Conservation (phyloP, 495 filamentous ascomycete species). For the Paragyromitra xinjiangensis region DNA sequence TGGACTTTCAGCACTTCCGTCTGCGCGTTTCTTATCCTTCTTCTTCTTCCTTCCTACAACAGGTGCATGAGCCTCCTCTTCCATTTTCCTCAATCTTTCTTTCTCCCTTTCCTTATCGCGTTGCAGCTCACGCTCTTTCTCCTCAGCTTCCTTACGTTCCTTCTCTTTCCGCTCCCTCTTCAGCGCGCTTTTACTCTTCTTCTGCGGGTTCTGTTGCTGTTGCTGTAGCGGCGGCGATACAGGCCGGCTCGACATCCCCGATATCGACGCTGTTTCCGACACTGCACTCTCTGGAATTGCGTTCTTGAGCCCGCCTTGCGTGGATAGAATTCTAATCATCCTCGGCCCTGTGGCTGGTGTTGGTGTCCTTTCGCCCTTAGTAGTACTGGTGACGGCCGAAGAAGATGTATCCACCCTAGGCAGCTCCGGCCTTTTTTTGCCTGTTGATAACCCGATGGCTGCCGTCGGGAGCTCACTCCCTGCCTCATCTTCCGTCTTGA, state of each 20-base stretch:
- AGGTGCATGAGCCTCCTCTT: slow-evolving; percentile 49
- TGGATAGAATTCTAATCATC: slow-evolving; percentile 54
- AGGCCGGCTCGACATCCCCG: slow-evolving; percentile 47
- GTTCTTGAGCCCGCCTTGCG: slow-evolving; percentile 32
- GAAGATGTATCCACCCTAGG: slow-evolving; percentile 48
- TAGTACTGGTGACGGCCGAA: neutral
- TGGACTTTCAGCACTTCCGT: slow-evolving; percentile 42
- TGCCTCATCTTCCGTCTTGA: slow-evolving; percentile 24
- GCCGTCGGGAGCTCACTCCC: slow-evolving; percentile 24
- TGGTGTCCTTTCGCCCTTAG: slow-evolving; percentile 40
- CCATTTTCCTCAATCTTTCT: slow-evolving; percentile 37
- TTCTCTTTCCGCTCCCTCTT: slow-evolving; percentile 85
- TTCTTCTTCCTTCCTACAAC: slow-evolving; percentile 57
- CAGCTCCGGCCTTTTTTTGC: slow-evolving; percentile 37
- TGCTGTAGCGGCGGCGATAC: slow-evolving; percentile 38
- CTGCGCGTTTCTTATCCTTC: slow-evolving; percentile 54
- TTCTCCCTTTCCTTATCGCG: slow-evolving; percentile 40
- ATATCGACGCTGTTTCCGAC: slow-evolving; percentile 52
- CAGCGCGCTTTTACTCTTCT: slow-evolving; percentile 87
- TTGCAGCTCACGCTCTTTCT: slow-evolving; percentile 42
- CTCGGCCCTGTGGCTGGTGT: slow-evolving; percentile 16
- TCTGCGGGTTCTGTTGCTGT: slow-evolving; percentile 29
- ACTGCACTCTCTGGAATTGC: slow-evolving; percentile 38
- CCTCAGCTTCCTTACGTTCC: slow-evolving; percentile 60
- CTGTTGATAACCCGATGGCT: neutral